Base-by-base conservation (phyloP, 805 yeast genomes). In the Myxozyma mucilagina region DNA sequence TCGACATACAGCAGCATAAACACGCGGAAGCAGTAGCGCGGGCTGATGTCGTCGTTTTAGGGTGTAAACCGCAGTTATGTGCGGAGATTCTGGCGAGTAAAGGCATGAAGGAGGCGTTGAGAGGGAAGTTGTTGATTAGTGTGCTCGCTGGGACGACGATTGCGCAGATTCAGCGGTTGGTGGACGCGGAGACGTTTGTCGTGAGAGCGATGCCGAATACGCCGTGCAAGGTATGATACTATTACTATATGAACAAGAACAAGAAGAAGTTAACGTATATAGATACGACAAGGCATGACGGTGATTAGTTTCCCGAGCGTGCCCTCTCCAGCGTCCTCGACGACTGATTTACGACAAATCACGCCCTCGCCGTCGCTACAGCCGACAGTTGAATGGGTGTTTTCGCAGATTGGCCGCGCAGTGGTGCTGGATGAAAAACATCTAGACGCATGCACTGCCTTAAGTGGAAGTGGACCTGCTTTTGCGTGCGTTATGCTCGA, bases 201-300 rank as follows among this genome's bases (percentile, higher is more conserved):
- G 89, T 96, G 24, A 82, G 96, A 65, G 96, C 96, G n/a, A 92
- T 96, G 96, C 93, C 99, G 49, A 94, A 93, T 76, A 94, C 99
- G 0, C 97, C 99, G 2, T 59, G 68, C 63, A 64, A 51, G 49
- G 66, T 63, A 38, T 35, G 13, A 13, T 29, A 20, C 9, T 7
- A 11, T 42, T 18, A 34, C 39, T 32, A 8, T 47, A 32, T 6
- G 9, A 9, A 16, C 14, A 14, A 3, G 8, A 35, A n/a, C n/a
- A n/a, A n/a, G n/a, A n/a, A n/a, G n/a, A 9, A 31, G 13, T 13
- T 41, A 41, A 41, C 44, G 44, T 34, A 29, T 51, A 44, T 86
- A 87, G 73, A 89, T 83, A 73, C 97, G 97, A 24, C 84, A 86
- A 68, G 99, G 98, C 54, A 90, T 93, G 81, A 97, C 98, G 10